These are phyloP conservation scores for Beauveria varroae DNA, from an alignment of 2,329 filamentous ascomycete genomes.

Conservation along the genomic window DNA sequence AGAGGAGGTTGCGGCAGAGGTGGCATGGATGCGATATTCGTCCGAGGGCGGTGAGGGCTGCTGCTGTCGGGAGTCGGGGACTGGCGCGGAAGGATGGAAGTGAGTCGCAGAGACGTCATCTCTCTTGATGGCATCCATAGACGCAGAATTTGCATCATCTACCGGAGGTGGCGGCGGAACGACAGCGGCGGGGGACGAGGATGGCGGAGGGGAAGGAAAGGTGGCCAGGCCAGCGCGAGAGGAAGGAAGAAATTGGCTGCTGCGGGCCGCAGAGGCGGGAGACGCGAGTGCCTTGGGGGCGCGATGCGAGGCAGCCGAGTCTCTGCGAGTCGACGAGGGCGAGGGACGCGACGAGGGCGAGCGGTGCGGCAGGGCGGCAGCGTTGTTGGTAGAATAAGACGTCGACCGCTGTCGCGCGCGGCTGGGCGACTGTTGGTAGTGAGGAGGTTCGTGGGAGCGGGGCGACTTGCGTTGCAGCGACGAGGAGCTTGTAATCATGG, in stretches of 20 bases:
- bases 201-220: constrained; percentile 48
- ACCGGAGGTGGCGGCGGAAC: constrained; percentile 24
- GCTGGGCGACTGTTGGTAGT: constrained; percentile 22
- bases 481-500: constrained; percentile 51
- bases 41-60: constrained; percentile 31
- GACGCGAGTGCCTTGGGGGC: constrained; percentile 16
- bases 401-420: constrained; percentile 17
- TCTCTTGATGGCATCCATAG: constrained; percentile 39
- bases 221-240: constrained; percentile 35
- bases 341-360: constrained; percentile 5
- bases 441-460: constrained; percentile 31
- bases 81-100: constrained; percentile 1
- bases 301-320: constrained; percentile 13
- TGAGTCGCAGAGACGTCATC: constrained; percentile 9
- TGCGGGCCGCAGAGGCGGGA: constrained; percentile 10
- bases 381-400: constrained; percentile 9
- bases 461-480: constrained; percentile 36
- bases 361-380: constrained; percentile 6
- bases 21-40: constrained; percentile 19
- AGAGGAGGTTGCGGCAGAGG: constrained; percentile 24
- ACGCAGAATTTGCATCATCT: constrained; percentile 35
- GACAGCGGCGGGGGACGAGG: constrained; percentile 39
- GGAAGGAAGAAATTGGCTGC: constrained; percentile 18
- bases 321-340: constrained; percentile 9
- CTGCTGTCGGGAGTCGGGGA: constrained; percentile 15